Evolutionary conservation across 192 early-diverging fungal species (phyloP), one percentile per base, ranked within the genome.

Genomic region (Coemansia sp.): DNA sequence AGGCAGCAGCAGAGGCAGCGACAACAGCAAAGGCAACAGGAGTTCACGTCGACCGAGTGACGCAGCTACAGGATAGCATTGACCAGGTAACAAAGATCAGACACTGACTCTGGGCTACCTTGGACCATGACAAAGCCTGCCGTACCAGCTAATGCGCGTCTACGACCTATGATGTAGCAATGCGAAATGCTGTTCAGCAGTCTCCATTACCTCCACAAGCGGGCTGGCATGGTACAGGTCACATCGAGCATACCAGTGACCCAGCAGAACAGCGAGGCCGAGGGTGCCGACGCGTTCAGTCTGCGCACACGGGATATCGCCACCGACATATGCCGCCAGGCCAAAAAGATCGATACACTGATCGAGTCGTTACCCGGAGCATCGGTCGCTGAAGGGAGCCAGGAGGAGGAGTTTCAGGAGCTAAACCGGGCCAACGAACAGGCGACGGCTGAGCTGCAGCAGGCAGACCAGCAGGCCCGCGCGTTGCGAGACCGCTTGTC

Each of bases 41-140:
- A 5, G 57, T 64, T 22, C 58, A 70, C 39, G 44, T 77, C 19
- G 74, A 77, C 56, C 67, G 74, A 27, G 74, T 77, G 29, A 77
- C 74, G 17, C 74, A 77, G 40, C 55, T 77, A 25, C 74, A 77
- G 17, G 74, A 77, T 46, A 70, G 74, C 46, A 52, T 70, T 42
- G 74, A 77, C 52, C 62, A 77, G 67, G 60, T 60, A 46, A 32
- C 43, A 22, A 5, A 14, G 1, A 11, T 22, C 14, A 4, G 11
- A 14, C 3, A 2, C 14, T 34, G 11, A 42, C 22, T 20, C 7
- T 42, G 19, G 9, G 7, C 17, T 2, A 14, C 6, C 34, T 10
- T n/a, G 34, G 11, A 10, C 34, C 1, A 14, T n/a, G 23, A 25
- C 3, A 25, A 6, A 2, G 12, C 21, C 30, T 7, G n/a, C 12